Percentiles rank a stretch among this genome's conserved stretches.
These are phyloP conservation scores for Albugo candida DNA, from an alignment of 352 stramenopile genomes.

Conservation along the genomic window DNA sequence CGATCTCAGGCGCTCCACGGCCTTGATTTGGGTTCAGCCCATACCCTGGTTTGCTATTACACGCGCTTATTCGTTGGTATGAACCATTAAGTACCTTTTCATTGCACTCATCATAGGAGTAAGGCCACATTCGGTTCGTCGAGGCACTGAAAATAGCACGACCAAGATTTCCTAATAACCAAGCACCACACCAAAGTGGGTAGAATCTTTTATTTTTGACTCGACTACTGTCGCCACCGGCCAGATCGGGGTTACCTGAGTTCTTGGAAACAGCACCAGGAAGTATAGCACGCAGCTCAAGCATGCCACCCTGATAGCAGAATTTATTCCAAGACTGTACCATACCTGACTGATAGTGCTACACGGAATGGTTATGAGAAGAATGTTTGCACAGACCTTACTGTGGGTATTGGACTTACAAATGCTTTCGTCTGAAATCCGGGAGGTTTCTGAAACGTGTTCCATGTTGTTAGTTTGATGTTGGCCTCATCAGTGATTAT, in stretches of 20 bases:
- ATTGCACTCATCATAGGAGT: slow-evolving; percentile 86
- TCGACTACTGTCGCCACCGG: slow-evolving; percentile 47
- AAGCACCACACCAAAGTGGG: slow-evolving; percentile 86
- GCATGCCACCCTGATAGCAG: slow-evolving; percentile 86
- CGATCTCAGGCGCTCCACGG: slow-evolving; percentile 87
- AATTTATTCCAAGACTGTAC: slow-evolving; percentile 90
- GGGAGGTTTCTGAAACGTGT: slow-evolving; percentile 25
- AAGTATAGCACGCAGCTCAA: slow-evolving; percentile 78
- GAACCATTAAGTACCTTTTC: slow-evolving; percentile 54
- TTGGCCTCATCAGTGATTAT: slow-evolving; percentile 26
- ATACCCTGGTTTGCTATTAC: slow-evolving; percentile 79
- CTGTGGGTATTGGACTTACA: no score
- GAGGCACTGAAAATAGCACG: slow-evolving; percentile 86
- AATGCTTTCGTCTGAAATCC: slow-evolving; percentile 4
- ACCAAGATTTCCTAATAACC: slow-evolving; percentile 90
- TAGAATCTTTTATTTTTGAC: slow-evolving; percentile 20
- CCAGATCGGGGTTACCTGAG: slow-evolving; percentile 33
- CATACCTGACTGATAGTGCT: slow-evolving; percentile 55
- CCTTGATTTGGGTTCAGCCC: slow-evolving; percentile 78
- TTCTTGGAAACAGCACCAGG: slow-evolving; percentile 60
- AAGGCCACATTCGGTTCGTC: slow-evolving; percentile 90
- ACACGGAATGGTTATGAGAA: slow-evolving; percentile 4
- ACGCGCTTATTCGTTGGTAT: slow-evolving; percentile 77
- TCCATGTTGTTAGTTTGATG: slow-evolving; percentile 47
- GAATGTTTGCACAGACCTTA: no score